Base-by-base conservation (phyloP, 2,329 filamentous ascomycete genomes). In the Hymenoscyphus fructigenus region DNA sequence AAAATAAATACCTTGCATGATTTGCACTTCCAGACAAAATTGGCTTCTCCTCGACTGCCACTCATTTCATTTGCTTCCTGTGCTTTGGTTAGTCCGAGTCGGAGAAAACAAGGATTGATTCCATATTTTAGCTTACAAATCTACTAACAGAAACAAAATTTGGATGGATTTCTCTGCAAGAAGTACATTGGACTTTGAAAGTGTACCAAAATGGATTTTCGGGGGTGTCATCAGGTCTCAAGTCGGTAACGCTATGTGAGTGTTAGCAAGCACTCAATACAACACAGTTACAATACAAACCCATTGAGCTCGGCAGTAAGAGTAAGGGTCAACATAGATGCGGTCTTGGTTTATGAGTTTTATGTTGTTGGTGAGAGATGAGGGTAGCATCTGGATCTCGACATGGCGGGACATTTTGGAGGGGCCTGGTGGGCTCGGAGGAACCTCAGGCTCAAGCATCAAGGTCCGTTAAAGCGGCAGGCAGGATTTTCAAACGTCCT, bases 21-120 rank as follows among this genome's bases (percentile, higher is more conserved):
- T 79, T 96, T 97, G 85, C 95, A 99, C 78, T 88, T 93, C 94
- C 95, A 99, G n/a, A 99, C 95, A 78, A 99, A 99, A 79, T 98
- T 98, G 67, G 95, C 95, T 78, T 98, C 93, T 69, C 95, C 95
- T 74, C 92, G 87, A 77, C 93, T 97, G 41, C 93, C 93, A 69
- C 92, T 95, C 77, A 97, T 88, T 69, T 97, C 93, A 75, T 96
- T 93, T 74, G 83, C 85, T 76, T 98, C 94, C 92, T 97, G 68
- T 7, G 9, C 12, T 38, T 10, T 53, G 20, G 20, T 26, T 32
- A 29, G 15, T 72, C 36, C 23, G n/a, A 64, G 59, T 44, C 36
- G 17, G 9, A 28, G 1, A 5, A 29, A 44, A 12, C 6, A 28
- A 15, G 23, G 26, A 2, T n/a, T 38, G n/a, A n/a, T 23, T 26